A percentile compares a stretch with the other conserved stretches of the same genome.
These are phyloP conservation scores for Penicillium goetzii DNA, from an alignment of 495 filamentous ascomycete species.

Conservation along the genomic window DNA sequence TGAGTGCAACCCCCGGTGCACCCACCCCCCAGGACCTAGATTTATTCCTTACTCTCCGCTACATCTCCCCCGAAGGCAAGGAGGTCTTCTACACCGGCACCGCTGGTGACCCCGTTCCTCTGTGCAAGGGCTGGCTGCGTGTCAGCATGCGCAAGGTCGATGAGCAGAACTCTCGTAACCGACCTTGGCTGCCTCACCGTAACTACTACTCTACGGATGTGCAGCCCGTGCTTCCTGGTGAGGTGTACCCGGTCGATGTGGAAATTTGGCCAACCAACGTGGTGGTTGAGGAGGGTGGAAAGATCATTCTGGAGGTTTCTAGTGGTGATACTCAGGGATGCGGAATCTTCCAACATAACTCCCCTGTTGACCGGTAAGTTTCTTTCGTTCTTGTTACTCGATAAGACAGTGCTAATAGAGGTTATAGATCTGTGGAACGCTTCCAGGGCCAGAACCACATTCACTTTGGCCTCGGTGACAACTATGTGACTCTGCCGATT, in stretches of 20 bases:
- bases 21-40: conserved; percentile 59
- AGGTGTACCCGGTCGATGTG: conserved; percentile 65
- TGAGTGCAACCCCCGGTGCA: conserved; percentile 44
- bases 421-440: conserved; percentile 41
- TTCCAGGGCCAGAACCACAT: conserved; percentile 59
- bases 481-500: conserved; percentile 60
- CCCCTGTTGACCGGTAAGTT: conserved; percentile 47
- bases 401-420: background rate
- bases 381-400: background rate
- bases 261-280: conserved; percentile 74
- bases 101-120: conserved; percentile 47
- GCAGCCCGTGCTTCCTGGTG: conserved; percentile 54
- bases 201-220: conserved; percentile 64
- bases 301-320: conserved; percentile 60
- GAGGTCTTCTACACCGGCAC: conserved; percentile 66
- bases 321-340: conserved; percentile 64
- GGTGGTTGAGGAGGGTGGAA: conserved; percentile 52
- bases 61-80: conserved; percentile 56
- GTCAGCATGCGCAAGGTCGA: conserved; percentile 49
- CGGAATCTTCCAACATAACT: conserved; percentile 61
- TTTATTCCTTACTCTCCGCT: conserved; percentile 64
- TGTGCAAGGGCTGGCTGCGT: conserved; percentile 30
- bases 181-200: conserved; percentile 58
- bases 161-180: conserved; percentile 50
- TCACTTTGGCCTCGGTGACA: conserved; percentile 57